Evolutionary conservation across 768 basidiomycete genomes (phyloP).

Genomic region (Tricholoma sp.): DNA sequence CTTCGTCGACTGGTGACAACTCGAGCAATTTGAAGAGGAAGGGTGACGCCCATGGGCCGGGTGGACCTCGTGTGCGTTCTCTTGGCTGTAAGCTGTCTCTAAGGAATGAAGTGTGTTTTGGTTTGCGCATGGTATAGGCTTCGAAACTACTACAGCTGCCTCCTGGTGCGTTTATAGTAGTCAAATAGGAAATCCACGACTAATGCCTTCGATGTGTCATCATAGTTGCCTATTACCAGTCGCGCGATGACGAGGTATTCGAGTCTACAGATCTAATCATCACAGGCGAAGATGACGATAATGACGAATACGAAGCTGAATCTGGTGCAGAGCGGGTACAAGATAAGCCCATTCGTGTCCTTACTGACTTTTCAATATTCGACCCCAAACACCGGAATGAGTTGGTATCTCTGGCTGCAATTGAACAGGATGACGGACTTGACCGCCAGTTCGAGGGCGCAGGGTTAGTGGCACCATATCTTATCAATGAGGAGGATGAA

Average conservation of each 20-base stretch:
- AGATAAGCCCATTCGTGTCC: conserved; percentile 51
- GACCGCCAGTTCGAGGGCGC: conserved; percentile 46
- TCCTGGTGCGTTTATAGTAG: conserved; percentile 8
- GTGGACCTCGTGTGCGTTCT: conserved; percentile 17
- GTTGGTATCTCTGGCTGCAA: conserved; percentile 41
- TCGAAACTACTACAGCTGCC: conserved; percentile 22
- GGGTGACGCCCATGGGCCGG: conserved; percentile 6
- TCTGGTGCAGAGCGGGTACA: conserved; percentile 9
- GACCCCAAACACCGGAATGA: conserved; percentile 42
- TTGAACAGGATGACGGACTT: conserved; percentile 39
- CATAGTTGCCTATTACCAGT: conserved; percentile 36
- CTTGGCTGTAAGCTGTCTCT: background rate
- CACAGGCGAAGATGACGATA: conserved; percentile 34
- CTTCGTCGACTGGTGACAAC: background rate
- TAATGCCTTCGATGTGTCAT: background rate
- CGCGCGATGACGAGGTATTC: conserved; percentile 22
- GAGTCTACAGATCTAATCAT: conserved; percentile 35
- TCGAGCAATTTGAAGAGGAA: conserved; percentile 18
- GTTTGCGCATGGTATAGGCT: conserved; percentile 12
- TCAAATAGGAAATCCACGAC: background rate
- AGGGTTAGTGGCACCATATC: conserved; percentile 45
- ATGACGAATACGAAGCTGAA: background rate
- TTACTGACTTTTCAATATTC: conserved; percentile 58
- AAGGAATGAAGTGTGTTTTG: background rate
- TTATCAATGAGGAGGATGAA: conserved; percentile 54